Percentiles rank a stretch among this genome's conserved stretches.
These are phyloP conservation scores for Podila epigama DNA, from an alignment of 192 early-diverging fungal genomes.

Conservation along the genomic window DNA sequence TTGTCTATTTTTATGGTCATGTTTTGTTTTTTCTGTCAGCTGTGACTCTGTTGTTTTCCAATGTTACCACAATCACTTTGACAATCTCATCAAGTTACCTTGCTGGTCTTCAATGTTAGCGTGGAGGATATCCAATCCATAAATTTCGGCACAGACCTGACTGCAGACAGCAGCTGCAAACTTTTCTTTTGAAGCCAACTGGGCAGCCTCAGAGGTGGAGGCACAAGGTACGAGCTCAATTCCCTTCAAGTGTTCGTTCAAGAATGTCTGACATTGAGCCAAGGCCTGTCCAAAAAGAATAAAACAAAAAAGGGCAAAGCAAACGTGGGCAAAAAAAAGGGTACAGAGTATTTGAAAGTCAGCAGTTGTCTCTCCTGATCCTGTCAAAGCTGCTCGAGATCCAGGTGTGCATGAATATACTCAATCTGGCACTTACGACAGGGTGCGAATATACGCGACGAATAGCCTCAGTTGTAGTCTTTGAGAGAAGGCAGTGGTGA, in stretches of 20 bases:
- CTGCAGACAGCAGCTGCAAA: conserved; percentile 85
- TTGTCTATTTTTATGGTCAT: conserved; percentile 68
- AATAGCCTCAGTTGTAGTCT: conserved; percentile 68
- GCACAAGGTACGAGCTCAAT: conserved; percentile 77
- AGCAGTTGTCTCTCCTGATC: too few species aligned
- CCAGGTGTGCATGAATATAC: too few species aligned
- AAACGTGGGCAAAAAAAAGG: neutral
- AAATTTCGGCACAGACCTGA: conserved; percentile 79
- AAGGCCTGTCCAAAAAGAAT: conserved; percentile 61
- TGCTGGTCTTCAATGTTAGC: conserved; percentile 81
- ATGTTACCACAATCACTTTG: too few species aligned
- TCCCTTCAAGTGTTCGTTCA: conserved; percentile 73
- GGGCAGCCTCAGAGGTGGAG: conserved; percentile 90
- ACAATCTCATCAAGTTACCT: conserved; percentile 51
- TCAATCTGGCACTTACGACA: conserved; percentile 55
- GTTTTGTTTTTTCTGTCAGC: too few species aligned
- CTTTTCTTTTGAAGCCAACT: conserved; percentile 79
- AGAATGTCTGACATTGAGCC: conserved; percentile 82
- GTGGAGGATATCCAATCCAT: conserved; percentile 78
- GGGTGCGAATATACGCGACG: conserved; percentile 80
- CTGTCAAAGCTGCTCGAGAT: too few species aligned
- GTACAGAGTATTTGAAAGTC: too few species aligned
- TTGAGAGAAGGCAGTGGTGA: conserved; percentile 83
- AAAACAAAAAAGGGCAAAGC: neutral
- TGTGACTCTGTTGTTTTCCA: neutral